A percentile compares a stretch with the other conserved stretches of the same genome.
These are phyloP conservation scores for Fragilaria crotonensis DNA, from an alignment of 108 stramenopile species.

Conservation along the genomic window DNA sequence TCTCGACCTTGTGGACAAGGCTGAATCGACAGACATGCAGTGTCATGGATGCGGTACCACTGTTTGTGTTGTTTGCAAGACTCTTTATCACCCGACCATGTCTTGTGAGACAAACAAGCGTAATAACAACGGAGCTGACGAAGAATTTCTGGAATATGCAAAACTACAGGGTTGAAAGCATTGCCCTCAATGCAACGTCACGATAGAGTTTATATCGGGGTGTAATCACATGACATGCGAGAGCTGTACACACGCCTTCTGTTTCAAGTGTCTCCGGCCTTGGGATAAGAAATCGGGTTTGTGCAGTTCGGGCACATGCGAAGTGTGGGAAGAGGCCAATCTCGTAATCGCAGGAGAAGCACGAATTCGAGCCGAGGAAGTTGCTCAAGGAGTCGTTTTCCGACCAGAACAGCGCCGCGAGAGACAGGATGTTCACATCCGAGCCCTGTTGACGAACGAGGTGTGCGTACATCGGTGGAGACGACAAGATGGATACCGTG, in stretches of 20 bases:
- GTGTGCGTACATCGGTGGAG: constrained; percentile 37
- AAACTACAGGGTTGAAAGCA: constrained; percentile 44
- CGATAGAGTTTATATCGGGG: constrained; percentile 42
- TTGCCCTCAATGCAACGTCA: constrained; percentile 30
- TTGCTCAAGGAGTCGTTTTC: constrained; percentile 9
- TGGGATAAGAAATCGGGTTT: constrained; percentile 16
- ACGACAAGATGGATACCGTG: constrained; percentile 15
- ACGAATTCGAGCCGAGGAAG: constrained; percentile 37
- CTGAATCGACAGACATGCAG: constrained; percentile 9
- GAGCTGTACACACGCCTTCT: constrained; percentile 39
- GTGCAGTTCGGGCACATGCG: constrained; percentile 34
- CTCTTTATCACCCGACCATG: constrained; percentile 24
- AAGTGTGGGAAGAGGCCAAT: constrained; percentile 38
- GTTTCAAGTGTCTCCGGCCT: constrained; percentile 31
- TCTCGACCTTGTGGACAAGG: constrained; percentile 27
- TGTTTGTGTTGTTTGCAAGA: constrained; percentile 36
- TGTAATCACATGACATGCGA: constrained; percentile 55
- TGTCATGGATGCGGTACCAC: constrained; percentile 25
- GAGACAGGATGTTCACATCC: constrained; percentile 10
- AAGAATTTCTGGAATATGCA: constrained; percentile 15
- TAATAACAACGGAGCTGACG: constrained; percentile 12
- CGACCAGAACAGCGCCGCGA: constrained; percentile 11
- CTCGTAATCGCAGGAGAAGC: constrained; percentile 39
- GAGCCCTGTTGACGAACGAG: constrained; percentile 31
- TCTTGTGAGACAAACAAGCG: constrained; percentile 28